phyloP scores from a whole-genome alignment of 192 early-diverging fungal species.

The Coemansia sp. region DNA sequence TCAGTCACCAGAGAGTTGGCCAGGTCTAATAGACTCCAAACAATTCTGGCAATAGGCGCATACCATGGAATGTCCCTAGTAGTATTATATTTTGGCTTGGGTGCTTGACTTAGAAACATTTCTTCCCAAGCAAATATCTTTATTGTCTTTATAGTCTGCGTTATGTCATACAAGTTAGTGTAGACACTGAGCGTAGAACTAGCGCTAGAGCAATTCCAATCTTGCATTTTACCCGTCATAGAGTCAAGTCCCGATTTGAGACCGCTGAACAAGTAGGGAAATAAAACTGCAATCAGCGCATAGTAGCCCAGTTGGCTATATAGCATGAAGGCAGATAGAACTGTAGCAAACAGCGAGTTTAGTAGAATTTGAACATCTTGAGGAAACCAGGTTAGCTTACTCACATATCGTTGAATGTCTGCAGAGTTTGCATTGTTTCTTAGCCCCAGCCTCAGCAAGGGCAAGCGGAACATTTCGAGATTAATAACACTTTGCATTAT shows the following conservation, averaged over 20 bases:
- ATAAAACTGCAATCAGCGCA: slow-evolving; percentile 10
- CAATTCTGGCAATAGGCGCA: slow-evolving; percentile 3
- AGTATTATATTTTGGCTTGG: background rate
- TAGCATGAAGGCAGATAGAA: background rate
- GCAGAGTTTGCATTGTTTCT: background rate
- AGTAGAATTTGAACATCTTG: background rate
- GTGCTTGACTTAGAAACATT: background rate
- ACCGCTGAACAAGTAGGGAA: background rate
- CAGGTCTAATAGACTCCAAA: slow-evolving; percentile 13
- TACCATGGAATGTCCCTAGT: slow-evolving; percentile 28
- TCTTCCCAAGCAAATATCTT: slow-evolving; percentile 50
- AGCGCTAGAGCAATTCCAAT: background rate
- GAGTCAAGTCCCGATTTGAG: background rate
- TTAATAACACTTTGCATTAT: slow-evolving; percentile 12
- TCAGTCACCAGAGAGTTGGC: background rate
- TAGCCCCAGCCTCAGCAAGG: slow-evolving; percentile 10
- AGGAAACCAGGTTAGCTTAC: background rate
- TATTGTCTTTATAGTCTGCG: slow-evolving; percentile 20
- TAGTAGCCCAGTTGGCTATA: slow-evolving; percentile 25
- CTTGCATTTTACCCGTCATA: background rate
- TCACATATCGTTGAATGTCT: background rate
- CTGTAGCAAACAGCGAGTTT: background rate
- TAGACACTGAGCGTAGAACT: background rate
- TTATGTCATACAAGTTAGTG: slow-evolving; percentile 7
- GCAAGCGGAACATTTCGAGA: slow-evolving; percentile 31